Base-by-base conservation (phyloP, 1,284 basidiomycete genomes). In the Ceratobasidium sp. region DNA sequence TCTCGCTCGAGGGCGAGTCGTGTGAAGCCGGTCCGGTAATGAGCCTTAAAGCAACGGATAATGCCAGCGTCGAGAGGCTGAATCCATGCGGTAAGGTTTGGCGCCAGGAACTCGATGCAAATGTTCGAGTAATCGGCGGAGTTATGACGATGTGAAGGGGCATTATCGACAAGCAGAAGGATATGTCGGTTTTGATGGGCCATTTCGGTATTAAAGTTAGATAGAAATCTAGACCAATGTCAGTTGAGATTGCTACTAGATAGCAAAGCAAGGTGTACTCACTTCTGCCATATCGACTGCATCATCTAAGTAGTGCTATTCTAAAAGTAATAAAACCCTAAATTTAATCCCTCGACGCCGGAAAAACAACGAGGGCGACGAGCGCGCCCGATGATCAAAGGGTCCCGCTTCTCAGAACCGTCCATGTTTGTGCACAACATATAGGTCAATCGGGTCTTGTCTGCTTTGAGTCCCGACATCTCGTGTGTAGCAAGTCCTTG, bases 271-370 rank as follows among this genome's bases (percentile, higher is more conserved):
- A 52, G 38, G 43, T 44, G 6, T 7, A 23, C 64, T 55, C 50
- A 66, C 64, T 28, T 55, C 18, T 67, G 28, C 64, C 64, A 82
- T 0, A 82, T 73, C 0, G 32, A 55, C 1, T 73, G 38, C 1
- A 77, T 81, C 81, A 82, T 82, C 81, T 80, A 82, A 16, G 80
- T 79, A 38, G 79, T 81, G 14, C 75, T 74, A 74, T 81, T 81
- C 76, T 76, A 78, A n/a, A 62, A 69, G 70, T 82, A 81, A 52
- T 77, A 63, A 72, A 80, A 81, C 0, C 80, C 80, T 2, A 79
- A 77, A 23, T 78, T 59, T 1, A 57, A 32, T 6, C 75, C 79
- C 3, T 76, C 64, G 50, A 78, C 35, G 3, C 72, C 43, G 7
- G 73, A 44, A 54, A 81, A 81, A 62, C 78, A 72, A 11, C 75